Evolutionary conservation across 345 rosid species (phyloP).

Genomic region (Ailanthus altissimus): DNA sequence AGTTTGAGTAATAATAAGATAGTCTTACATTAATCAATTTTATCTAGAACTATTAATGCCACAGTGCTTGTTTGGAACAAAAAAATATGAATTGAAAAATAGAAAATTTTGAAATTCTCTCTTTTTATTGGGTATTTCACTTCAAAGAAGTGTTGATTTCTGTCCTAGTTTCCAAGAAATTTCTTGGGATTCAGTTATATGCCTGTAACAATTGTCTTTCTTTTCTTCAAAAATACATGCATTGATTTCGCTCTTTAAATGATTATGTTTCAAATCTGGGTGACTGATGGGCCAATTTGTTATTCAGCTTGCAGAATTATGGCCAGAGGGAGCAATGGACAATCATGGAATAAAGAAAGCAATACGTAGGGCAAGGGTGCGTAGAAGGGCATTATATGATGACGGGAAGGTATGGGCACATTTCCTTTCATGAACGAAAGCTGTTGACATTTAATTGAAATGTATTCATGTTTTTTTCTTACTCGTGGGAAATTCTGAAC

Average conservation of each 20-base stretch:
- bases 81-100: background rate
- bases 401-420: constrained; percentile 22
- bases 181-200: background rate
- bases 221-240: background rate
- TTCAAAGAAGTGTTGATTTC: constrained; percentile 2
- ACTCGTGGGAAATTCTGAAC: background rate
- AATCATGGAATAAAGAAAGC: constrained; percentile 49
- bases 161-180: background rate
- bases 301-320: constrained; percentile 51
- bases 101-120: background rate
- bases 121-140: background rate
- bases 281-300: background rate
- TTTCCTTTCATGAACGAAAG: constrained; percentile 5
- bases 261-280: background rate
- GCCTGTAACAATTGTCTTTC: background rate
- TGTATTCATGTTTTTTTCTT: background rate
- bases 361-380: constrained; percentile 50
- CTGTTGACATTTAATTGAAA: background rate
- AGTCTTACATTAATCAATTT: background rate
- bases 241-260: no score
- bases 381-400: constrained; percentile 34
- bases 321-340: constrained; percentile 59
- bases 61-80: background rate
- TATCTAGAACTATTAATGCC: background rate
- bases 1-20: background rate